Evolutionary conservation across 2,329 filamentous ascomycete species (phyloP), one percentile per base, ranked within the genome.

Genomic region (Ambrosiella xylebori): DNA sequence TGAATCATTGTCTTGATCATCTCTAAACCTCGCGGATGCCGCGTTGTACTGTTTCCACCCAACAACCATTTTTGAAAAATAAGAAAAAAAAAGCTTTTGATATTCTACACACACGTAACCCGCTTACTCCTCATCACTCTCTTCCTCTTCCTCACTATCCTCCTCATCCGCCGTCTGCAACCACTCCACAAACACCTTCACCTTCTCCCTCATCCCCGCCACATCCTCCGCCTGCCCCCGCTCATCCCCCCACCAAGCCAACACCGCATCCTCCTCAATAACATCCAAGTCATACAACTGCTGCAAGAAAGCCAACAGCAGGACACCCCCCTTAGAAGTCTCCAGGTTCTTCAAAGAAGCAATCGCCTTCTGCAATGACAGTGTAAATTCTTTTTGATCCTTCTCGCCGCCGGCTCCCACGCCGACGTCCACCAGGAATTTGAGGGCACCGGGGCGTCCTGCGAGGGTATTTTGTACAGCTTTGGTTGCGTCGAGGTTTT

Each of bases 171-270:
- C 86, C 66, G 89, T 84, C 65, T 85, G 85, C 64, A 91, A 69
- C 82, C 90, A 88, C 65, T 94, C 87, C 50, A 97, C 82, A 68
- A 97, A 80, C 56, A 83, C 81, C 65, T 81, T 76, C 59, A 86
- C 88, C 71, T 86, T 86, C 61, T 79, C 79, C 67, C 84, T 83
- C 13, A 96, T 80, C 54, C 72, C 77, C 60, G 71, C 70, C 57
- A 79, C 78, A 58, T 86, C 84, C 12, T 75, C 81, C 58, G 81
- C 82, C 27, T 71, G 77, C 5, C 85, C 84, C 65, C 82, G 69
- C 53, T 78, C 76, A 68, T 95, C 85, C 17, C 75, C 79, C 90
- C 90, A 97, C 93, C 93, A 98, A 53, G 79, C 78, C 65, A 91
- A 72, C 63, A 95, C 86, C 0, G 86, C 89, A 47, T 96, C 90